These are phyloP conservation scores for Ascosphaera apis DNA, from an alignment of 2,329 filamentous ascomycete genomes.

Conservation along the genomic window DNA sequence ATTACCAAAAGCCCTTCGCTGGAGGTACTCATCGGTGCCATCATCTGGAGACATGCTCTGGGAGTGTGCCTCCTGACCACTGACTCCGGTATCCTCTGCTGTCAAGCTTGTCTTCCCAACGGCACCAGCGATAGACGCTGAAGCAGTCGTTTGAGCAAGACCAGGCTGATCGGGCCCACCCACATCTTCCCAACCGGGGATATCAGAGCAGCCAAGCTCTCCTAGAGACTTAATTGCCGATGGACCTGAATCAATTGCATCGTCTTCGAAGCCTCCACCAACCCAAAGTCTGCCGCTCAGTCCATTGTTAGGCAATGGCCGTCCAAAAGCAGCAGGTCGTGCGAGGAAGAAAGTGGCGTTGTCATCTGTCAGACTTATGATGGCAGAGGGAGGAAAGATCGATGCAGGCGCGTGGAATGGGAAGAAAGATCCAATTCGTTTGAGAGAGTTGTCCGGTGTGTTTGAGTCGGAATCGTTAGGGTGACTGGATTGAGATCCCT, in stretches of 20 bases:
- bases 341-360: conserved; percentile 95
- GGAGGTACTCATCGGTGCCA: conserved; percentile 67
- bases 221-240: conserved; percentile 37
- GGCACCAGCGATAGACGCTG: conserved; percentile 6
- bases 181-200: conserved; percentile 61
- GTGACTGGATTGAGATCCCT: conserved; percentile 3
- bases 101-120: conserved; percentile 9
- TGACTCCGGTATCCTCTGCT: conserved; percentile 19
- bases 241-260: conserved; percentile 24
- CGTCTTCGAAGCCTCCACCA: conserved; percentile 73
- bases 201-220: conserved; percentile 85
- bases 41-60: conserved; percentile 31
- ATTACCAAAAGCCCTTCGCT: no score
- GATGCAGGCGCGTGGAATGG: conserved; percentile 57
- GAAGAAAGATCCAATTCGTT: conserved; percentile 35
- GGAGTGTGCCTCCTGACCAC: background rate
- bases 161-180: conserved; percentile 18
- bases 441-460: conserved; percentile 12
- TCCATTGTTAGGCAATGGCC: conserved; percentile 48
- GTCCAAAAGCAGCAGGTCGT: conserved; percentile 79
- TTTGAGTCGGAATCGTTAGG: background rate
- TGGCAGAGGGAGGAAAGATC: conserved; percentile 82
- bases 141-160: conserved; percentile 3
- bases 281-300: conserved; percentile 84
- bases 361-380: conserved; percentile 90